Evolutionary conservation across 2,329 filamentous ascomycete species (phyloP).

Genomic region (Colletotrichum viniferum): DNA sequence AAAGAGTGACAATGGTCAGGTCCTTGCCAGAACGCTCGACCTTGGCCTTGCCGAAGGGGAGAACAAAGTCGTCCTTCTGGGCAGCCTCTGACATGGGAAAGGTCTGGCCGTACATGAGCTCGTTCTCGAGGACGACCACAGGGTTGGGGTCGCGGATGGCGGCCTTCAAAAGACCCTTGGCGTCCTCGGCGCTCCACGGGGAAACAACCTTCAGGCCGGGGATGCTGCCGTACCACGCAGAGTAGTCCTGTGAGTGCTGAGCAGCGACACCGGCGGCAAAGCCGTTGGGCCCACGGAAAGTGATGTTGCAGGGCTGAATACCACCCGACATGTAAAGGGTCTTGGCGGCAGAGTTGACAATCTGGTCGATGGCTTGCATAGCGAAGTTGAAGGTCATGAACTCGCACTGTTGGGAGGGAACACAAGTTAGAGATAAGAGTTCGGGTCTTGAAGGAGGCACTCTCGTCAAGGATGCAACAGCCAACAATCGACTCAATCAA

Average conservation of each 20-base stretch:
- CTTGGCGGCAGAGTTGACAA: constrained; percentile 99
- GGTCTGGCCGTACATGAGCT: constrained; percentile 87
- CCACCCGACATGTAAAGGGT: constrained; percentile 99
- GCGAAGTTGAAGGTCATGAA: constrained; percentile 99
- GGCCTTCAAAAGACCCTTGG: constrained; percentile 96
- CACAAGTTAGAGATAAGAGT: neutral
- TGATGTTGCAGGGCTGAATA: constrained; percentile 99
- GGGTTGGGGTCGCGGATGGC: constrained; percentile 98
- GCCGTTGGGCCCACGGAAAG: constrained; percentile 98
- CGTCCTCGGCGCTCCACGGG: constrained; percentile 96
- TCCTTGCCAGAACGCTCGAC: constrained; percentile 96
- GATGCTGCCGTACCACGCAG: constrained; percentile 98
- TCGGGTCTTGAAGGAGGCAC: neutral
- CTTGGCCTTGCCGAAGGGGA: constrained; percentile 99
- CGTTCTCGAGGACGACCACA: constrained; percentile 88
- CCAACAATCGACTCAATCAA: neutral
- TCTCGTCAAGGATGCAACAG: neutral
- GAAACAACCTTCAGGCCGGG: constrained; percentile 96
- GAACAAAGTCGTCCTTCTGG: constrained; percentile 94
- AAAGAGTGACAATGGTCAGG: constrained; percentile 92
- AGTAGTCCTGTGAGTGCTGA: constrained; percentile 99
- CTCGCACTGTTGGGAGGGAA: constrained; percentile 70
- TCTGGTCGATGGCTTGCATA: constrained; percentile 99
- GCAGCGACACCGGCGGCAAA: constrained; percentile 95
- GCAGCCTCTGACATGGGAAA: constrained; percentile 98